Percentiles rank a stretch among this genome's conserved stretches.
phyloP scores from a whole-genome alignment of 495 filamentous ascomycete genomes.

The Daldinia caldariorum region DNA sequence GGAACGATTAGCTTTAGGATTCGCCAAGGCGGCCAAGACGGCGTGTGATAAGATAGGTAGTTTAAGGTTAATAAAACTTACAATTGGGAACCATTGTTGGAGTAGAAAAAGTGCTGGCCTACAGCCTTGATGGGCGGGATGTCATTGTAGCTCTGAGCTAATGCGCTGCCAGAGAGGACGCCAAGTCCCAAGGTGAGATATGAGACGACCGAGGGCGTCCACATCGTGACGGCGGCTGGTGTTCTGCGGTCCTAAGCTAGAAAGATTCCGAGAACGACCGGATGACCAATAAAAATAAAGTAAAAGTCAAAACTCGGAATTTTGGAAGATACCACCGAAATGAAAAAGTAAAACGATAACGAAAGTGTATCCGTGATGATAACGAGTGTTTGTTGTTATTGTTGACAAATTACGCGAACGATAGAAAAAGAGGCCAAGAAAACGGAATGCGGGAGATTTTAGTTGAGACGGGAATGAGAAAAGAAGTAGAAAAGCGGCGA shows the following conservation, averaged over 20 bases:
- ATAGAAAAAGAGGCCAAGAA: conserved; percentile 27
- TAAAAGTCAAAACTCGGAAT: conserved; percentile 1
- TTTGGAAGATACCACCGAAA: conserved; percentile 20
- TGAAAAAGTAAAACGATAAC: conserved; percentile 17
- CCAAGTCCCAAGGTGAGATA: conserved; percentile 40
- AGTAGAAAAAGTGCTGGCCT: conserved; percentile 50
- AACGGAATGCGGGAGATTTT: conserved; percentile 20
- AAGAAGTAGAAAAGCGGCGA: conserved; percentile 25
- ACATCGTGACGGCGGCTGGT: conserved; percentile 37
- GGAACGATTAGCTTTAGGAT: conserved; percentile 16
- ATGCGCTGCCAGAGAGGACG: conserved; percentile 38
- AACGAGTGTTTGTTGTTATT: conserved; percentile 18
- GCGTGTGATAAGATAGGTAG: conserved; percentile 8
- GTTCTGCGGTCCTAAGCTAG: conserved; percentile 24
- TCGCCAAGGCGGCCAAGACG: conserved; percentile 37
- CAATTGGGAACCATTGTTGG: conserved; percentile 50
- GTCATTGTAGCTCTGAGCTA: conserved; percentile 43
- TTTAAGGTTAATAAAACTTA: conserved; percentile 30
- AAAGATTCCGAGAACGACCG: conserved; percentile 21
- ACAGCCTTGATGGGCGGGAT: conserved; percentile 44
- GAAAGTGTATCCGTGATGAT: conserved; percentile 29
- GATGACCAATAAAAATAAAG: conserved; percentile 7
- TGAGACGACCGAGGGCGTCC: conserved; percentile 39
- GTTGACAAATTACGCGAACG: conserved; percentile 13
- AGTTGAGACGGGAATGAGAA: conserved; percentile 13